Percentiles rank a stretch among this genome's conserved stretches.
These are phyloP conservation scores for Metahyphopichia silvanorum DNA, from an alignment of 805 yeast species.

Conservation along the genomic window DNA sequence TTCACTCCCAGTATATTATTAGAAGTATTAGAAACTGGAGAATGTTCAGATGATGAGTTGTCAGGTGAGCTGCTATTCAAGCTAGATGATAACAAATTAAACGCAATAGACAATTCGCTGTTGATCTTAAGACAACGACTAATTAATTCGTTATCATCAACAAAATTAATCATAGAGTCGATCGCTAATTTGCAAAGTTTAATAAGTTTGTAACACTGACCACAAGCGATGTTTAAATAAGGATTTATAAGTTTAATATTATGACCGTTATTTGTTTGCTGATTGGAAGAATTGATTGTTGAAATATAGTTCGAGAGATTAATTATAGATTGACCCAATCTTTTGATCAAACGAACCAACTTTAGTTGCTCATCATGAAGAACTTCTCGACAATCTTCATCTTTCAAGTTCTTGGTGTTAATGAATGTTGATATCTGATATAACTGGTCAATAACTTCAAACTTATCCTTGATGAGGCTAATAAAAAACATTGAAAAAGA, in stretches of 20 bases:
- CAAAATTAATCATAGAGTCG: constrained; percentile 18
- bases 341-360: constrained; percentile 35
- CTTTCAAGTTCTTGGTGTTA: constrained; percentile 6
- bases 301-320: constrained; percentile 27
- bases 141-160: constrained; percentile 21
- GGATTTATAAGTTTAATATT: constrained; percentile 21
- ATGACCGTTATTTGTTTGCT: constrained; percentile 1
- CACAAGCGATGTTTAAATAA: constrained; percentile 27
- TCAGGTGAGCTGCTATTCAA: constrained; percentile 13
- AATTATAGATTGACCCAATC: constrained; percentile 23
- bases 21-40: neutral
- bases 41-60: neutral
- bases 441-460: constrained; percentile 33
- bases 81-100: constrained; percentile 26
- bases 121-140: constrained; percentile 31
- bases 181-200: constrained; percentile 33
- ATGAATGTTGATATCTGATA: constrained; percentile 22
- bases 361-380: constrained; percentile 37
- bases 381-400: constrained; percentile 15
- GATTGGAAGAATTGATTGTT: constrained; percentile 10
- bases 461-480: constrained; percentile 29
- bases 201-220: constrained; percentile 32
- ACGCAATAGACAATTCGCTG: constrained; percentile 33
- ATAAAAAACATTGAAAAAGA: constrained; percentile 18
- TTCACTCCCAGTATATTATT: neutral